Conservation (phyloP, 345 rosid genomes). For the Limnanthes douglasii region DNA sequence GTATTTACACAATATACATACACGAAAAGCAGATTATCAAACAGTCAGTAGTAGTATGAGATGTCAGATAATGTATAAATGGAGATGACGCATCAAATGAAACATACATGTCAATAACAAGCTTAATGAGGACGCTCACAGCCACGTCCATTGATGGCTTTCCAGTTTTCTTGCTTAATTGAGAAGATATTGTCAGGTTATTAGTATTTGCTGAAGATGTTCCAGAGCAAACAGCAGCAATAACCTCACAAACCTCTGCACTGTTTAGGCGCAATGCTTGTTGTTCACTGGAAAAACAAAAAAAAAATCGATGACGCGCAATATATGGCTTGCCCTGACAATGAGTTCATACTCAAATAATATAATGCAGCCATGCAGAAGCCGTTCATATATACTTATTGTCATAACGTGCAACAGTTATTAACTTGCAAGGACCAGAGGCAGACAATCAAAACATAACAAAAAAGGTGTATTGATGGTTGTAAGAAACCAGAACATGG, state of each 20-base stretch:
- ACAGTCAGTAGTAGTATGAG: conserved; percentile 3
- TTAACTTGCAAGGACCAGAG: no score
- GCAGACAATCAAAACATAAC: no score
- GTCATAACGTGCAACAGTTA: no score
- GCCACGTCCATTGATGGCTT: conserved; percentile 95
- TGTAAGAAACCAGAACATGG: no score
- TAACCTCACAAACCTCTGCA: conserved; percentile 90
- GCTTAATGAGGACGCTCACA: conserved; percentile 94
- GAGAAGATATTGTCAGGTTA: conserved; percentile 55
- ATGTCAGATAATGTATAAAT: conserved; percentile 4
- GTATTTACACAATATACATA: no score
- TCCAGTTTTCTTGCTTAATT: conserved; percentile 61
- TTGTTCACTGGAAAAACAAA: conserved; percentile 62
- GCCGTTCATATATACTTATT: no score
- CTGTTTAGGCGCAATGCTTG: conserved; percentile 79
- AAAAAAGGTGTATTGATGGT: no score
- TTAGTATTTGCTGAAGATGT: conserved; percentile 41
- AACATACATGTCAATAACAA: conserved; percentile 90
- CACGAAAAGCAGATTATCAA: background rate
- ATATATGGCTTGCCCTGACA: no score
- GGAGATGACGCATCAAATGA: background rate
- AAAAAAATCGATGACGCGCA: conserved; percentile 10
- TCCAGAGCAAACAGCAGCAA: conserved; percentile 93
- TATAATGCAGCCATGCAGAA: no score
- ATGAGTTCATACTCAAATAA: no score